Evolutionary conservation across 78 protist genomes (phyloP).

Genomic region (Dictyostelium brefeldianum): DNA sequence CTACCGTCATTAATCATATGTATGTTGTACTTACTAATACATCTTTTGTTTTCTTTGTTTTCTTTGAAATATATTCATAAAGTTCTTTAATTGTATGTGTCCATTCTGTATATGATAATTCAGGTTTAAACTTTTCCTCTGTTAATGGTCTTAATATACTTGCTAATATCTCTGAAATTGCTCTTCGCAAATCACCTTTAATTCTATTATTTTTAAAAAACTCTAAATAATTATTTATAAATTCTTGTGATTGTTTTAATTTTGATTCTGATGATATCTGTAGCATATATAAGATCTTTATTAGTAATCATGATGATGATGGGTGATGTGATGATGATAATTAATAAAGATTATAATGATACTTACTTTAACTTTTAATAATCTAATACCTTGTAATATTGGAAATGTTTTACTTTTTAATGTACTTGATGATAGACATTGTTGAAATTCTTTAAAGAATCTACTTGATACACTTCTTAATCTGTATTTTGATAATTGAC

Average conservation of each 20-base stretch:
- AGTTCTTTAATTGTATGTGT: constrained; percentile 41
- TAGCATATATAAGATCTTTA: no score
- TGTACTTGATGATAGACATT: constrained; percentile 19
- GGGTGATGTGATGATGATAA: not conserved
- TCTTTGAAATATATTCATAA: constrained; percentile 58
- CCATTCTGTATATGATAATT: constrained; percentile 62
- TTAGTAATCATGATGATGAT: no score
- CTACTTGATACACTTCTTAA: constrained; percentile 36
- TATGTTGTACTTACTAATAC: constrained; percentile 29
- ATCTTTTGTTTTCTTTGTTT: constrained; percentile 67
- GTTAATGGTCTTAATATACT: constrained; percentile 69
- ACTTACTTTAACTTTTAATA: constrained; percentile 66
- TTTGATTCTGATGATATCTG: constrained; percentile 70
- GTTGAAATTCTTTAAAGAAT: constrained; percentile 73
- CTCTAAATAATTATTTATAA: constrained; percentile 49
- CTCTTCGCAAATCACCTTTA: constrained; percentile 76
- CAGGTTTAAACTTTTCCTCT: constrained; percentile 73
- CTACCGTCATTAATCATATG: no score
- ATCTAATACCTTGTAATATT: constrained; percentile 70
- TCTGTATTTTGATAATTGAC: constrained; percentile 68
- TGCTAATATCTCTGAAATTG: constrained; percentile 58
- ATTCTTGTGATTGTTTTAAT: constrained; percentile 76
- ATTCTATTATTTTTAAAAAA: constrained; percentile 61
- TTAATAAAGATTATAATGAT: no score
- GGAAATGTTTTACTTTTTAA: constrained; percentile 29